phyloP scores from a whole-genome alignment of 768 basidiomycete genomes.

The Agrocybe praecox region DNA sequence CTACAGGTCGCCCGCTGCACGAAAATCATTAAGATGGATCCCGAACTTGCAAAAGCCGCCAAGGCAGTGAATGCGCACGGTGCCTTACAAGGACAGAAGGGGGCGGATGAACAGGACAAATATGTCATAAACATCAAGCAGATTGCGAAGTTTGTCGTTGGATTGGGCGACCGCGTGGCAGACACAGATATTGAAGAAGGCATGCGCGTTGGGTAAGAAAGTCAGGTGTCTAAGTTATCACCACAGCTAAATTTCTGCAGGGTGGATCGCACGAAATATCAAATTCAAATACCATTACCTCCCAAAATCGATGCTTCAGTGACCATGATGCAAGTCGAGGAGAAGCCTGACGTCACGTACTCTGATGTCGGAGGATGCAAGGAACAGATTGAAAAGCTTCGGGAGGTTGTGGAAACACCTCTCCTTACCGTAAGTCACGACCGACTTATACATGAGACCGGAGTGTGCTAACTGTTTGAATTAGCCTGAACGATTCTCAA shows the following conservation, averaged over 20 bases:
- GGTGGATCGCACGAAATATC: conserved; percentile 95
- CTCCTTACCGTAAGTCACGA: conserved; percentile 76
- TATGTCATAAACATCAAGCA: conserved; percentile 99
- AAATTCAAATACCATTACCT: conserved; percentile 97
- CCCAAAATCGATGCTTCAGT: conserved; percentile 99
- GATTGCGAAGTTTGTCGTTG: conserved; percentile 99
- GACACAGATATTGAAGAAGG: conserved; percentile 99
- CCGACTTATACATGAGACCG: neutral
- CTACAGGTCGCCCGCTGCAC: conserved; percentile 98
- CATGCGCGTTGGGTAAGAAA: conserved; percentile 94
- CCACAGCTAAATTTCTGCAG: conserved; percentile 39
- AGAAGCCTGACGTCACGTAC: conserved; percentile 97
- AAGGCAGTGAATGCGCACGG: conserved; percentile 78
- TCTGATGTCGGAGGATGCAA: conserved; percentile 98
- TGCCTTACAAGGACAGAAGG: conserved; percentile 85
- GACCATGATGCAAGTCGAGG: conserved; percentile 99
- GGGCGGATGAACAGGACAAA: conserved; percentile 98
- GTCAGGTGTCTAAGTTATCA: neutral
- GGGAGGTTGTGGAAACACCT: conserved; percentile 97
- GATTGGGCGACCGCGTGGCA: conserved; percentile 93
- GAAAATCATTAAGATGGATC: conserved; percentile 91
- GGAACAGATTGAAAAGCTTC: conserved; percentile 98
- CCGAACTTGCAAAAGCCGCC: conserved; percentile 75
- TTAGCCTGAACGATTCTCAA: conserved; percentile 98
- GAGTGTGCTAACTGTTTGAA: conserved; percentile 14